Conservation (phyloP, 73 alveolate species). For the Stentor roeselii region DNA sequence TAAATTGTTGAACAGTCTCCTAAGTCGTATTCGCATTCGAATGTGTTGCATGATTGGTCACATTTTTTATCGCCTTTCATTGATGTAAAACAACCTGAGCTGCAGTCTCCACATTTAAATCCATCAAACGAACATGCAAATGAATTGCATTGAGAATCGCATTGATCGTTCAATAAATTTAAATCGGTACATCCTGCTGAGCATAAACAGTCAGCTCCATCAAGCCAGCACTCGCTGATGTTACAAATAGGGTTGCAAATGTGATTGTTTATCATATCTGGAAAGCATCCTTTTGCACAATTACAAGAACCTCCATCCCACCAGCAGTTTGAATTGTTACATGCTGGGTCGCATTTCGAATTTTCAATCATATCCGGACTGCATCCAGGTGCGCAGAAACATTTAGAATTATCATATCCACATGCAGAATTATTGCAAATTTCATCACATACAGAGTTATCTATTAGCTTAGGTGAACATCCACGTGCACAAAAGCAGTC, state of each 20-base stretch:
- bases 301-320: background rate
- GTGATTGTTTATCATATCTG: background rate
- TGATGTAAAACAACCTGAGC: background rate
- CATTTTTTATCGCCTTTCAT: background rate
- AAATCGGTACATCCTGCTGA: background rate
- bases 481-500: too few relatives aligned
- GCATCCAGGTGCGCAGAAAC: background rate
- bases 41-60: background rate
- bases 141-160: background rate
- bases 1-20: too few relatives aligned
- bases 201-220: background rate
- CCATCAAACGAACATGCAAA: background rate
- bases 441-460: too few relatives aligned
- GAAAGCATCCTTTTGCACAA: slow-evolving; percentile 7
- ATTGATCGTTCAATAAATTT: background rate
- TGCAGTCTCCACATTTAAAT: background rate
- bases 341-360: background rate
- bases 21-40: background rate
- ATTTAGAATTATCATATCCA: background rate
- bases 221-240: background rate
- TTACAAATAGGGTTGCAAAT: background rate
- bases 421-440: background rate
- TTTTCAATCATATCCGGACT: background rate
- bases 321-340: background rate
- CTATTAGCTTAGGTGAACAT: too few relatives aligned